phyloP scores from a whole-genome alignment of 257 asterid species.

The Avicennia marina region DNA sequence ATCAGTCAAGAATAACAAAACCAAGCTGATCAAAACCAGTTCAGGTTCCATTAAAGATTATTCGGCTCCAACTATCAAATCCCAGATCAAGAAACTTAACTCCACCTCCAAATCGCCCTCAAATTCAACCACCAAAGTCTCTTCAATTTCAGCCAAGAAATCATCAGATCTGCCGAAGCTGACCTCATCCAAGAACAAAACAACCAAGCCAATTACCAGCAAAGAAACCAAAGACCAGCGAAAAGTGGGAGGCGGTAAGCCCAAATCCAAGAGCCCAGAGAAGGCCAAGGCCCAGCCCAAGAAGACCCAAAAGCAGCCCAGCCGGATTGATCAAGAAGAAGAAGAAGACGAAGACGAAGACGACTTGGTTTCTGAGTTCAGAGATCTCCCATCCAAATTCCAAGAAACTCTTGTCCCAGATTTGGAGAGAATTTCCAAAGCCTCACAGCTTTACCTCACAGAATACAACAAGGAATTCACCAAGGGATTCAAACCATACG shows the following conservation, averaged over 20 bases:
- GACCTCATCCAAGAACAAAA: slow-evolving; percentile 45
- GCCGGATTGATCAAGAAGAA: too few species aligned
- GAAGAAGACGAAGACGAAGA: slow-evolving; percentile 43
- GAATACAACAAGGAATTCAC: slow-evolving; percentile 69
- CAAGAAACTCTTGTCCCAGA: slow-evolving; percentile 55
- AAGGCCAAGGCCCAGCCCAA: slow-evolving; percentile 14
- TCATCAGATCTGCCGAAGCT: slow-evolving; percentile 49
- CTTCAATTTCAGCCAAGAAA: slow-evolving; percentile 31
- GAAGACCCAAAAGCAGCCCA: slow-evolving; percentile 26
- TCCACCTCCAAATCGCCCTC: too few species aligned
- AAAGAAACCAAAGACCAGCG: slow-evolving; percentile 32
- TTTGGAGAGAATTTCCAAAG: slow-evolving; percentile 63
- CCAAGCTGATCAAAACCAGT: slow-evolving; percentile 32
- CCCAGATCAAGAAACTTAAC: slow-evolving; percentile 60
- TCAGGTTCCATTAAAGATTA: not conserved
- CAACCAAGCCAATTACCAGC: slow-evolving; percentile 30
- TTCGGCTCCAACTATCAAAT: slow-evolving; percentile 25
- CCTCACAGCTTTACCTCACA: slow-evolving; percentile 52
- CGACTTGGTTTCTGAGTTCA: slow-evolving; percentile 55
- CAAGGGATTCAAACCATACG: slow-evolving; percentile 68
- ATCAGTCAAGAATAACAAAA: slow-evolving; percentile 41
- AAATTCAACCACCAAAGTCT: slow-evolving; percentile 20
- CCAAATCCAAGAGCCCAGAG: slow-evolving; percentile 17
- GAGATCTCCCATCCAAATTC: not conserved
- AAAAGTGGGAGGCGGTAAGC: slow-evolving; percentile 16